Evolutionary conservation across 2,329 filamentous ascomycete genomes (phyloP).

Genomic region (Sphaerostilbella broomeana): DNA sequence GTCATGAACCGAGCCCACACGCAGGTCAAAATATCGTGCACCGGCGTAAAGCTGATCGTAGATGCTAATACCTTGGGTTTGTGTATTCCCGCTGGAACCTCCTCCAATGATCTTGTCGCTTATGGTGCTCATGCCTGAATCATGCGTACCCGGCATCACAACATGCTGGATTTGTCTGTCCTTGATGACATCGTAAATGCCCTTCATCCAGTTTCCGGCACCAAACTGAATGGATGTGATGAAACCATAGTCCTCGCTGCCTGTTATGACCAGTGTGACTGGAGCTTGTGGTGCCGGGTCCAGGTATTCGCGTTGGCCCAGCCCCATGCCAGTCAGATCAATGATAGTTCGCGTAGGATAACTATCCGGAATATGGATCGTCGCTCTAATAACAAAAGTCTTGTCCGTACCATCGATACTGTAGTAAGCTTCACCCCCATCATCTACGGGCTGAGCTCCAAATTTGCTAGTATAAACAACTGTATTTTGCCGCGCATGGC

Average conservation of each 20-base stretch:
- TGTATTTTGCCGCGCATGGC: slow-evolving; percentile 25
- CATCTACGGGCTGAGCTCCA: slow-evolving; percentile 17
- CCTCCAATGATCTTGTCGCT: slow-evolving; percentile 28
- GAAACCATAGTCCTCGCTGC: slow-evolving; percentile 28
- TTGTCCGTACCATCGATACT: slow-evolving; percentile 24
- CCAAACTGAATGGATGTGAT: slow-evolving; percentile 25
- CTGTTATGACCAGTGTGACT: slow-evolving; percentile 30
- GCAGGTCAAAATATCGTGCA: slow-evolving; percentile 42
- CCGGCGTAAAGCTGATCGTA: slow-evolving; percentile 40
- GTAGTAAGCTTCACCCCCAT: slow-evolving; percentile 29
- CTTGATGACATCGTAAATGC: slow-evolving; percentile 26
- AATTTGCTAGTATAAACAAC: slow-evolving; percentile 21
- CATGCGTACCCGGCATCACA: slow-evolving; percentile 42
- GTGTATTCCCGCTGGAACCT: slow-evolving; percentile 34
- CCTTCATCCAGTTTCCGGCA: slow-evolving; percentile 27
- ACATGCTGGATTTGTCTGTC: slow-evolving; percentile 37
- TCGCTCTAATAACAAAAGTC: slow-evolving; percentile 24
- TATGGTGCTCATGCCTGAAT: slow-evolving; percentile 42
- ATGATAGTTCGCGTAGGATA: slow-evolving; percentile 24
- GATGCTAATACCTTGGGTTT: slow-evolving; percentile 39
- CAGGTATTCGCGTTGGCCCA: slow-evolving; percentile 28
- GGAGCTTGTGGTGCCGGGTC: slow-evolving; percentile 24
- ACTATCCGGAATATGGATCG: slow-evolving; percentile 24
- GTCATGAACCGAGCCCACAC: slow-evolving; percentile 29
- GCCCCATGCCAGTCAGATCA: slow-evolving; percentile 25